A percentile compares a stretch with the other conserved stretches of the same genome.
phyloP scores from a whole-genome alignment of 352 stramenopile genomes.

The Globisporangium okanoganense region DNA sequence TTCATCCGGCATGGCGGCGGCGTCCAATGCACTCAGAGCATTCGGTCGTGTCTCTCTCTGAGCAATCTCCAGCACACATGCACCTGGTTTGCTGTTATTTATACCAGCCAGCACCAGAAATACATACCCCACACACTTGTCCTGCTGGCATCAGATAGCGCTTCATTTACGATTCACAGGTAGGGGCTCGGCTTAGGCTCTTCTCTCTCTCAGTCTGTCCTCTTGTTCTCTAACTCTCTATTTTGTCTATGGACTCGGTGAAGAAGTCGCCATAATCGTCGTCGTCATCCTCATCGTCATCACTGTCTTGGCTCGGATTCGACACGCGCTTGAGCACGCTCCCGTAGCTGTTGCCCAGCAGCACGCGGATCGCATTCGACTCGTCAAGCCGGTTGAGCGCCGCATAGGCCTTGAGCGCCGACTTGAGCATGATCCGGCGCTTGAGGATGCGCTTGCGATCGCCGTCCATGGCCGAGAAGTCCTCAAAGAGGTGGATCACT shows the following conservation, averaged over 20 bases:
- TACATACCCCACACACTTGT: not conserved
- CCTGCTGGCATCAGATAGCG: not conserved
- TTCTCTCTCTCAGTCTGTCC: conserved; percentile 9
- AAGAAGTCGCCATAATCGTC: conserved; percentile 20
- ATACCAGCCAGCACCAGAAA: conserved; percentile 7
- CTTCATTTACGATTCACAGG: conserved; percentile 8
- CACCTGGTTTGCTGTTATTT: conserved; percentile 5
- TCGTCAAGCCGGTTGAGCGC: conserved; percentile 52
- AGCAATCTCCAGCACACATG: not conserved
- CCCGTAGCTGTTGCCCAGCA: conserved; percentile 37
- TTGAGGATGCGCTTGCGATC: conserved; percentile 54
- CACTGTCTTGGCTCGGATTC: conserved; percentile 4
- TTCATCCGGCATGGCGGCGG: conserved; percentile 5
- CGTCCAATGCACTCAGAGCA: conserved; percentile 8
- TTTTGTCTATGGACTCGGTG: conserved; percentile 22
- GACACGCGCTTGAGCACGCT: conserved; percentile 20
- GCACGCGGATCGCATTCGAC: conserved; percentile 49
- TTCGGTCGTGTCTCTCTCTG: not conserved
- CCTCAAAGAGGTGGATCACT: conserved; percentile 68
- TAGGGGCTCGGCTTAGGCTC: conserved; percentile 2
- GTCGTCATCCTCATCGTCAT: conserved; percentile 17
- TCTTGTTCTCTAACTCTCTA: conserved; percentile 20
- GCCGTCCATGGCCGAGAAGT: conserved; percentile 59
- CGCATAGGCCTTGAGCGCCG: conserved; percentile 46
- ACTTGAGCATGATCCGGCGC: conserved; percentile 60